Percentiles rank a stretch among this genome's conserved stretches.
These are phyloP conservation scores for Solanum chilense DNA, from an alignment of 257 asterid genomes.

Conservation along the genomic window DNA sequence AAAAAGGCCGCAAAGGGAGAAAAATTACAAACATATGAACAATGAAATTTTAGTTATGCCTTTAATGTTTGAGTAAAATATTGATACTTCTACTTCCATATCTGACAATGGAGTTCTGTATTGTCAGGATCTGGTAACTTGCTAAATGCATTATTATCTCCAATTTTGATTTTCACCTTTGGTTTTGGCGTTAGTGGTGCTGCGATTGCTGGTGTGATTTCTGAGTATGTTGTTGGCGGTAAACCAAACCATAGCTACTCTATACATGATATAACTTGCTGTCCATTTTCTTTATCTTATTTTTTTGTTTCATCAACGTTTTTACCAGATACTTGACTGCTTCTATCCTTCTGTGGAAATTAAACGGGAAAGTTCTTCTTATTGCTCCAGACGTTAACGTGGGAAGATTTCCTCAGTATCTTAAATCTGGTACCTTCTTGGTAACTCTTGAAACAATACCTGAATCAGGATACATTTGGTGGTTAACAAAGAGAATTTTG, in stretches of 20 bases:
- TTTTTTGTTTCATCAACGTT: neutral
- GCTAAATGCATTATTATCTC: constrained; percentile 64
- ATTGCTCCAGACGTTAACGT: constrained; percentile 53
- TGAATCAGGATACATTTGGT: neutral
- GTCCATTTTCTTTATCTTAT: neutral
- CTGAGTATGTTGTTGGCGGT: constrained; percentile 93
- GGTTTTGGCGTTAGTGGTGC: constrained; percentile 86
- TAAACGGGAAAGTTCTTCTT: constrained; percentile 57
- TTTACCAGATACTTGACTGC: constrained; percentile 72
- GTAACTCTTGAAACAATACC: neutral
- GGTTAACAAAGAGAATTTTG: neutral
- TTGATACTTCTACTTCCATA: neutral
- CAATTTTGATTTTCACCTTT: constrained; percentile 52
- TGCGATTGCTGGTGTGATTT: constrained; percentile 83
- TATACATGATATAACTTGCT: neutral
- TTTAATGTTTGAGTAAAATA: neutral
- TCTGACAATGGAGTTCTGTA: neutral
- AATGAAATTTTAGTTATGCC: neutral
- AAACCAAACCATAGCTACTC: constrained; percentile 37
- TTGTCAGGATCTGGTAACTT: constrained; percentile 78
- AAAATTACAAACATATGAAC: neutral
- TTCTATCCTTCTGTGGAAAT: constrained; percentile 67
- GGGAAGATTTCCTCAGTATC: constrained; percentile 56
- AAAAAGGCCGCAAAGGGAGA: neutral
- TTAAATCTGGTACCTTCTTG: constrained; percentile 57